phyloP scores from a whole-genome alignment of 2,329 filamentous ascomycete species.

The Talaromyces sp. region DNA sequence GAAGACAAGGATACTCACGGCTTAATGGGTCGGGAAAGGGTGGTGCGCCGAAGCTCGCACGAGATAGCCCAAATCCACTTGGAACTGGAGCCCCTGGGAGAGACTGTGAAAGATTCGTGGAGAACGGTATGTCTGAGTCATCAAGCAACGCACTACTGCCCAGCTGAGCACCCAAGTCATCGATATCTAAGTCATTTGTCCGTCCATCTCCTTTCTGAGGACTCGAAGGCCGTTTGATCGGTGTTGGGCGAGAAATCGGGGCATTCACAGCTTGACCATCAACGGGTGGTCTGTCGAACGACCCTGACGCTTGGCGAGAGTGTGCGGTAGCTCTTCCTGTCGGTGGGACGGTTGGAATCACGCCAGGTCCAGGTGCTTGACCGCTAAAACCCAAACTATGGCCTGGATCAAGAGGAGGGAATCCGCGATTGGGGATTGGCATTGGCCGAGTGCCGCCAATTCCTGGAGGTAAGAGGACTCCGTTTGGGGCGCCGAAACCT shows the following conservation, averaged over 20 bases:
- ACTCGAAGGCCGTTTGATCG: conserved; percentile 82
- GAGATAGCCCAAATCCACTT: conserved; percentile 40
- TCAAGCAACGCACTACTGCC: conserved; percentile 84
- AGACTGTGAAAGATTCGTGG: conserved; percentile 41
- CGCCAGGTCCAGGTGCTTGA: conserved; percentile 36
- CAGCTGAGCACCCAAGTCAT: conserved; percentile 70
- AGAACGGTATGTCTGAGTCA: conserved; percentile 65
- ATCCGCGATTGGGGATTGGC: conserved; percentile 49
- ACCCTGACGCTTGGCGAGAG: conserved; percentile 68
- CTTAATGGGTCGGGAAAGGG: conserved; percentile 41
- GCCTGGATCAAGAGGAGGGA: conserved; percentile 24
- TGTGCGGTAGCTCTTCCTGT: conserved; percentile 49
- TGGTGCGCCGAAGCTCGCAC: conserved; percentile 39
- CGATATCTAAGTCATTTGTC: conserved; percentile 53
- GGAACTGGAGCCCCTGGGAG: conserved; percentile 51
- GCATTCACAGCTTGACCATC: conserved; percentile 59
- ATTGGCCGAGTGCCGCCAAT: conserved; percentile 56
- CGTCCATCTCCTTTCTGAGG: conserved; percentile 35
- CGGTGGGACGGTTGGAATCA: conserved; percentile 19
- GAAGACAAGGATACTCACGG: conserved; percentile 28
- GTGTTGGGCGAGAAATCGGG: conserved; percentile 74
- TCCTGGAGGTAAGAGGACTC: conserved; percentile 51
- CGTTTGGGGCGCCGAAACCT: conserved; percentile 47
- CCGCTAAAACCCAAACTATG: conserved; percentile 37
- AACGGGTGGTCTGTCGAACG: conserved; percentile 53